A percentile compares a stretch with the other conserved stretches of the same genome.
Conservation (phyloP, 768 basidiomycete genomes). For the Amylocystis lapponica region DNA sequence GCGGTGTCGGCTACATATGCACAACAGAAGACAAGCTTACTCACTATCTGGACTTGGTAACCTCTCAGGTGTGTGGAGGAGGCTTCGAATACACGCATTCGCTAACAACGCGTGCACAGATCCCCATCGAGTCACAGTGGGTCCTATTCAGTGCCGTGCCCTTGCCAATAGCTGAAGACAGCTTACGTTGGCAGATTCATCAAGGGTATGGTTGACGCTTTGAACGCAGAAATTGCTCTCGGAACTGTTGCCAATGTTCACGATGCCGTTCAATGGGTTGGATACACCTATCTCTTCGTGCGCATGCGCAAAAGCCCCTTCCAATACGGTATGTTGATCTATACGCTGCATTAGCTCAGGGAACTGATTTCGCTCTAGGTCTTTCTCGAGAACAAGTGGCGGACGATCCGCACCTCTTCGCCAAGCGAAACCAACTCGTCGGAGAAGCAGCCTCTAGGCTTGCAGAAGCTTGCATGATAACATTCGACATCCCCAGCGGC, state of each 20-base stretch:
- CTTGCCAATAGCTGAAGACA: not conserved
- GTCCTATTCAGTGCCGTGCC: slow-evolving; percentile 17
- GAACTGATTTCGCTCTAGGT: slow-evolving; percentile 44
- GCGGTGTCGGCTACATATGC: slow-evolving; percentile 96
- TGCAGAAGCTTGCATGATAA: slow-evolving; percentile 73
- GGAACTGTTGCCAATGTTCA: slow-evolving; percentile 85
- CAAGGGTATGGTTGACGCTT: slow-evolving; percentile 78
- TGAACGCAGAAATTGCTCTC: slow-evolving; percentile 93
- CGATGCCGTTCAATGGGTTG: slow-evolving; percentile 92
- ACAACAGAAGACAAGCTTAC: slow-evolving; percentile 89
- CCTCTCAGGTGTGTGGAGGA: slow-evolving; percentile 64
- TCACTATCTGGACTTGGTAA: slow-evolving; percentile 85
- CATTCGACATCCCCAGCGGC: slow-evolving; percentile 53
- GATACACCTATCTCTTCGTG: slow-evolving; percentile 95
- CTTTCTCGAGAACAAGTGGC: slow-evolving; percentile 59
- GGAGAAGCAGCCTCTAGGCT: slow-evolving; percentile 61
- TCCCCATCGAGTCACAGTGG: slow-evolving; percentile 94
- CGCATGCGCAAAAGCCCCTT: slow-evolving; percentile 91
- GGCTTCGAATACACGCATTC: not conserved
- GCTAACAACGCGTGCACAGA: slow-evolving; percentile 36
- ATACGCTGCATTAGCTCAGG: not conserved
- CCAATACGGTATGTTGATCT: slow-evolving; percentile 55
- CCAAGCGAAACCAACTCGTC: slow-evolving; percentile 65
- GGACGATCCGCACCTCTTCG: slow-evolving; percentile 71
- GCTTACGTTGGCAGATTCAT: slow-evolving; percentile 46